Evolutionary conservation across 441 rosid genomes (phyloP), one percentile per base, ranked within the genome.

Genomic region (California macrophylla): DNA sequence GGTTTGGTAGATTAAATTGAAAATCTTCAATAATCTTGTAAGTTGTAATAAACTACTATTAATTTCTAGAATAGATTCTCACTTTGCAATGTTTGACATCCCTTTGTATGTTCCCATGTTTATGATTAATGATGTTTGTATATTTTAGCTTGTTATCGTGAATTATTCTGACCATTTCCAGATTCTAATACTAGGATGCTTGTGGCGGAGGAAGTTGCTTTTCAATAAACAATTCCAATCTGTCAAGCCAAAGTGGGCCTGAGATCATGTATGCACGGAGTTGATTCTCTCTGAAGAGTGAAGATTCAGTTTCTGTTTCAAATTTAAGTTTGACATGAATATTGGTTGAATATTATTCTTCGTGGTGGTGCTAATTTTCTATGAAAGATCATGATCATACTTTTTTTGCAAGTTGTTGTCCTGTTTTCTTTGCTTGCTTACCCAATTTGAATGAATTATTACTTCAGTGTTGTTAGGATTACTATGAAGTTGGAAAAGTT

Each of bases 171-270:
- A 71, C 52, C 64, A 25, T 69, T 79, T 68, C 68, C 62, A 25
- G 25, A 72, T 80, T 24, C 66, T 52, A 62, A 66, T 66, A 69
- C 62, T 89, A 94, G 98, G 96, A 92, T 77, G 84, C 70, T 76
- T 94, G 98, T 74, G 86, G 90, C 66, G 96, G 96, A 50, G 71
- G 66, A 56, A 84, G 85, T 78, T 94, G 97, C 81, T 94, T 88
- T 80, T 24, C 85, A 68, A 84, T 94, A 66, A 78, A 81, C 50
- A 85, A 90, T 83, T 72, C 69, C 78, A 58, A 80, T 60, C 72
- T 67, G 10, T 64, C 78, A 0, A 75, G 72, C 74, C 64, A 63
- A 70, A 67, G 50, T 82, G 88, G 84, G 52, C 91, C 89, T 74
- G 88, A 94, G 81, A 89, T 94, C 75, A 74, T 82, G 98, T 92